Percentiles rank a stretch among this genome's conserved stretches.
Conservation (phyloP, 2,329 filamentous ascomycete genomes). For the Leptographium radiaticola region DNA sequence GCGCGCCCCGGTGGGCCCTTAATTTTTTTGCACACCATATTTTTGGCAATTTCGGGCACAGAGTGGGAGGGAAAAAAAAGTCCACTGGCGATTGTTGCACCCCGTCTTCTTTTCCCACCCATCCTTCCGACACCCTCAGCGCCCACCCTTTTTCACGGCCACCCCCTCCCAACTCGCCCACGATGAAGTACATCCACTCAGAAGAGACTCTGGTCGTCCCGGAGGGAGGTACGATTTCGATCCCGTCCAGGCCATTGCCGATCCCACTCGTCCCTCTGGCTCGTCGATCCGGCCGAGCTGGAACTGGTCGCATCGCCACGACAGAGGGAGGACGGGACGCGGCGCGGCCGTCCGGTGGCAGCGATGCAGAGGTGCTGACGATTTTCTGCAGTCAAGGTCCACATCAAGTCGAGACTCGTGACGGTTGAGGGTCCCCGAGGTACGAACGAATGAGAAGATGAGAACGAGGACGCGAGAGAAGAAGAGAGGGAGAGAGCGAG, state of each 20-base stretch:
- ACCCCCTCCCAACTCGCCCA: conserved; percentile 42
- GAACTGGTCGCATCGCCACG: background rate
- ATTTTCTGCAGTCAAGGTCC: conserved; percentile 68
- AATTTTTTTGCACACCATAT: conserved; percentile 8
- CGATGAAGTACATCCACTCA: conserved; percentile 99
- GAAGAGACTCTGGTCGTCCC: conserved; percentile 91
- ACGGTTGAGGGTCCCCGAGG: conserved; percentile 94
- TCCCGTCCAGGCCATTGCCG: background rate
- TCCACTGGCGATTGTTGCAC: background rate
- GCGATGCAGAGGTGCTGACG: conserved; percentile 15
- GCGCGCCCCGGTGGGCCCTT: background rate
- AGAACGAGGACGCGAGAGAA: conserved; percentile 5
- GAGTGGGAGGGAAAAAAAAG: conserved; percentile 4
- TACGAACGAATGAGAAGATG: conserved; percentile 26
- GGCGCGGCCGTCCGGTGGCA: background rate
- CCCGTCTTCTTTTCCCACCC: background rate
- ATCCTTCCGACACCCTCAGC: conserved; percentile 8
- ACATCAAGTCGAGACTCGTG: conserved; percentile 92
- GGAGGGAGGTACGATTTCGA: conserved; percentile 62
- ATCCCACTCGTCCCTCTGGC: too few relatives aligned
- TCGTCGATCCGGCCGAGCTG: background rate
- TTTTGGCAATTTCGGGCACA: conserved; percentile 2
- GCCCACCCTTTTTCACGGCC: conserved; percentile 23
- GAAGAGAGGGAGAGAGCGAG: background rate
- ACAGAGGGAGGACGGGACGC: background rate